Conservation (phyloP, 2,329 filamentous ascomycete genomes). For the Knoxdaviesia proteae region DNA sequence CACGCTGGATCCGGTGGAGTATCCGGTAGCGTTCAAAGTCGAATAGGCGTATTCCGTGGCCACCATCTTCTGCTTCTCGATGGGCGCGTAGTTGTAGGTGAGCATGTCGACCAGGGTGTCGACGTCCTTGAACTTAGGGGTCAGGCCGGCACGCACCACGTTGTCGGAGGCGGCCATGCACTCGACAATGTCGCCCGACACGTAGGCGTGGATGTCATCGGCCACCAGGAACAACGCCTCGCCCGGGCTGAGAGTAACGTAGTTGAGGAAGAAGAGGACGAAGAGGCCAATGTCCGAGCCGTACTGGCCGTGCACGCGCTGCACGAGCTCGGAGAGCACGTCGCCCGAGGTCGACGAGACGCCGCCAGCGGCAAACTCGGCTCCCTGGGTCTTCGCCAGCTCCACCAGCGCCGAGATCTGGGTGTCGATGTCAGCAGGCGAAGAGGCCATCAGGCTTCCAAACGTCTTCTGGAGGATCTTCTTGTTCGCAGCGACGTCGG, state of each 20-base stretch:
- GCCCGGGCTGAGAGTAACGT: constrained; percentile 66
- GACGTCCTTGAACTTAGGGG: constrained; percentile 96
- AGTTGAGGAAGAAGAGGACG: constrained; percentile 94
- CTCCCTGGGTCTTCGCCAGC: constrained; percentile 45
- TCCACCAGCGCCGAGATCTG: constrained; percentile 32
- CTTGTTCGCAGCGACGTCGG: constrained; percentile 34
- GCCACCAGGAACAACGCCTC: constrained; percentile 93
- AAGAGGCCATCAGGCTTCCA: constrained; percentile 57
- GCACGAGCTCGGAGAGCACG: constrained; percentile 56
- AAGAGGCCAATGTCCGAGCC: constrained; percentile 82
- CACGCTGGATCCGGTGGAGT: constrained; percentile 52
- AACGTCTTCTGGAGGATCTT: constrained; percentile 64
- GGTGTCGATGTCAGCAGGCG: constrained; percentile 35
- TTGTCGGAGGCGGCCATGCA: constrained; percentile 99
- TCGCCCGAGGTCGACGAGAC: constrained; percentile 45
- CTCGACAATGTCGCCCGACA: constrained; percentile 87
- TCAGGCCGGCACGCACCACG: constrained; percentile 90
- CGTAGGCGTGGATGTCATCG: constrained; percentile 92
- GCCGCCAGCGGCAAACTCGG: constrained; percentile 55
- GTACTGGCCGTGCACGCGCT: constrained; percentile 63
- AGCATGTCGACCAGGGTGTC: constrained; percentile 73
- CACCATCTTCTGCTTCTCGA: constrained; percentile 82
- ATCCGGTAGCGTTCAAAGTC: constrained; percentile 61
- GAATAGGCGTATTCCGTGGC: constrained; percentile 72
- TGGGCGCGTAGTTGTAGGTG: constrained; percentile 89